Evolutionary conservation across 108 stramenopile species (phyloP).

Genomic region (Discostella stelligeroides): DNA sequence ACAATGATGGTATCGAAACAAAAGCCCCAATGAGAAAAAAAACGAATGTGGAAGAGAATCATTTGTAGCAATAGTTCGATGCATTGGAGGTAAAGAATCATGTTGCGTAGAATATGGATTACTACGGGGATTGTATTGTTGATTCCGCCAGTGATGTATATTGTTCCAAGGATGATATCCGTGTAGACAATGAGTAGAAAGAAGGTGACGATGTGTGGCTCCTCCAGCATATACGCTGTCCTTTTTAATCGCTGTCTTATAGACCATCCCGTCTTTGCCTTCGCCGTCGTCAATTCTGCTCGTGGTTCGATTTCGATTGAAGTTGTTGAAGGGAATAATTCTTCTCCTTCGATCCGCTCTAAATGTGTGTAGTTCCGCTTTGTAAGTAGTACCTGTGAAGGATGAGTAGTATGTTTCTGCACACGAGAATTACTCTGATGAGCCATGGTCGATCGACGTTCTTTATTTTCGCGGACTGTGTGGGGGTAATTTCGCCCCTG

Average conservation of each 20-base stretch:
- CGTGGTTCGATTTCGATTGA: too few relatives aligned
- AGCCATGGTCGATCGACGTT: too few relatives aligned
- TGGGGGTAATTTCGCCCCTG: too few relatives aligned
- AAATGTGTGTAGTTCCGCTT: too few relatives aligned
- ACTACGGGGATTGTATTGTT: neutral
- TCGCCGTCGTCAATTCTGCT: too few relatives aligned
- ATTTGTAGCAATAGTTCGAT: slow-evolving; percentile 24
- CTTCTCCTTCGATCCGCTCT: too few relatives aligned
- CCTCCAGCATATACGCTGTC: neutral
- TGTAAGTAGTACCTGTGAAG: too few relatives aligned
- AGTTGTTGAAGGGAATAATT: too few relatives aligned
- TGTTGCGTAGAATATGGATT: neutral
- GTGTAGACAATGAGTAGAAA: slow-evolving; percentile 19
- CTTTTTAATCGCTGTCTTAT: neutral
- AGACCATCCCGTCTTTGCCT: neutral
- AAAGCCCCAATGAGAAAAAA: slow-evolving; percentile 43
- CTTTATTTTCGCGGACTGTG: too few relatives aligned
- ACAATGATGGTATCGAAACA: slow-evolving; percentile 29
- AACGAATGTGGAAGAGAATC: slow-evolving; percentile 14
- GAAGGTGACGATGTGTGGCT: slow-evolving; percentile 1
- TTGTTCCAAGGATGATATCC: slow-evolving; percentile 21
- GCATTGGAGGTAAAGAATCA: slow-evolving; percentile 21
- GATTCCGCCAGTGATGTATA: neutral
- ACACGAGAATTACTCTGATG: too few relatives aligned
- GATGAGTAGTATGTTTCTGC: too few relatives aligned